Conservation (phyloP, 2,329 filamentous ascomycete species). For the Colletotrichum magnum region DNA sequence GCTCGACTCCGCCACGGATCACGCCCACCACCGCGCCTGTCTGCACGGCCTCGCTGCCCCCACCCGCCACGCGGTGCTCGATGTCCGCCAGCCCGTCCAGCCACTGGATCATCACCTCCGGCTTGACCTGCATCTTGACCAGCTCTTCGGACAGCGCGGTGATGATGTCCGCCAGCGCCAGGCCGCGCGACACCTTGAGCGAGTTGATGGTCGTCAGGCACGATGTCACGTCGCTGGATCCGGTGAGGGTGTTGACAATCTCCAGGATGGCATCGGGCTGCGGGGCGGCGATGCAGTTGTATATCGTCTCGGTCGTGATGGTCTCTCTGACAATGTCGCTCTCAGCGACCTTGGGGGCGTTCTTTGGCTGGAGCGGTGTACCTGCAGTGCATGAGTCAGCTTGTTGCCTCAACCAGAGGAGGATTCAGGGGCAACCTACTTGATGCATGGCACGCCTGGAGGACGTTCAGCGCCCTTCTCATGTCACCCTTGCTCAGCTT, state of each 20-base stretch:
- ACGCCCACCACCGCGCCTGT: constrained; percentile 94
- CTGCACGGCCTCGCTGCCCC: constrained; percentile 89
- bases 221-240: constrained; percentile 88
- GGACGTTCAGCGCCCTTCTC: constrained; percentile 92
- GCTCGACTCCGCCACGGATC: constrained; percentile 86
- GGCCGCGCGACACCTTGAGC: constrained; percentile 86
- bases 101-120: constrained; percentile 92
- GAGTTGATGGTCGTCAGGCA: constrained; percentile 91
- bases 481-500: constrained; percentile 95
- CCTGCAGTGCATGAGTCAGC: constrained; percentile 58
- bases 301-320: constrained; percentile 93
- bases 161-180: constrained; percentile 94
- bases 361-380: constrained; percentile 75
- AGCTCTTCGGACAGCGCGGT: constrained; percentile 89
- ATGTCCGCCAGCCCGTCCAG: constrained; percentile 92
- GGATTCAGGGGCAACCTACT: constrained; percentile 64
- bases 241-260: constrained; percentile 87
- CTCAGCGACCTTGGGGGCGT: constrained; percentile 71
- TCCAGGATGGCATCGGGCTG: constrained; percentile 89
- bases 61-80: constrained; percentile 90
- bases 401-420: too few relatives aligned
- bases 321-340: constrained; percentile 80
- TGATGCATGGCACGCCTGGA: constrained; percentile 96
- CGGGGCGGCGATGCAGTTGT: constrained; percentile 96
- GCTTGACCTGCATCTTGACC: constrained; percentile 83